Evolutionary conservation across 345 rosid genomes (phyloP), one percentile per base, ranked within the genome.

Genomic region (Corchorus olitorius): DNA sequence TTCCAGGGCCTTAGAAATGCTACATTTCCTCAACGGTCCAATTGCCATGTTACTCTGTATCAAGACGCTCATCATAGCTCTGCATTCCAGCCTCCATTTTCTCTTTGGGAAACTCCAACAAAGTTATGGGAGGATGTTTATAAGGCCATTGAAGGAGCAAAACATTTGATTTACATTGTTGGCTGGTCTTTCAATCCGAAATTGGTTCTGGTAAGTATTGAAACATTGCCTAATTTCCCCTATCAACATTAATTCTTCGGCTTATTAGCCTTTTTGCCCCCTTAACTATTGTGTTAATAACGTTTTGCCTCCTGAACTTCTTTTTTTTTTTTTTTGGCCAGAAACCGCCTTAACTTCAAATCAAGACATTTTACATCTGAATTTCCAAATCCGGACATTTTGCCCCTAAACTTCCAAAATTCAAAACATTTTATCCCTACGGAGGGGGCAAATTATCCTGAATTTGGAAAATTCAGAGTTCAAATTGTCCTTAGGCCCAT

Each of bases 181-280:
- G 97, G 94, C 53, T 93, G 99, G 98, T 91, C 97, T 70, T 76
- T 95, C 78, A 95, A 90, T 81, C 99, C 97, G 10, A 88, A 89
- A 50, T 84, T 89, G 61, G 89, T 86, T 41, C 84, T 93, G 75
- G 98, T 94, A 88, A 82, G 56, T 27, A 27, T 27, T 78, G 34
- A 54, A 62, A 19, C 35, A 52, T 41, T 6, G 35, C n/a, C 20
- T 16, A 62, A 52, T 39, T 48, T 2, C 22, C 20, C 35, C 20
- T 15, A 2, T 19, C 43, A 20, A n/a, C 22, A 37, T 27, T 8
- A 11, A 33, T 60, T 37, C 17, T 59, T 27, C 27, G 1, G 27
- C 27, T 27, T 27, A 27, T 27, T 27, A 27, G 27, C 27, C 27
- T 27, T 27, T 27, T 27, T 27, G 27, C 27, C 27, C 27, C 27